Conservation (phyloP, 2,329 filamentous ascomycete genomes). For the Trematosphaeria pertusa region DNA sequence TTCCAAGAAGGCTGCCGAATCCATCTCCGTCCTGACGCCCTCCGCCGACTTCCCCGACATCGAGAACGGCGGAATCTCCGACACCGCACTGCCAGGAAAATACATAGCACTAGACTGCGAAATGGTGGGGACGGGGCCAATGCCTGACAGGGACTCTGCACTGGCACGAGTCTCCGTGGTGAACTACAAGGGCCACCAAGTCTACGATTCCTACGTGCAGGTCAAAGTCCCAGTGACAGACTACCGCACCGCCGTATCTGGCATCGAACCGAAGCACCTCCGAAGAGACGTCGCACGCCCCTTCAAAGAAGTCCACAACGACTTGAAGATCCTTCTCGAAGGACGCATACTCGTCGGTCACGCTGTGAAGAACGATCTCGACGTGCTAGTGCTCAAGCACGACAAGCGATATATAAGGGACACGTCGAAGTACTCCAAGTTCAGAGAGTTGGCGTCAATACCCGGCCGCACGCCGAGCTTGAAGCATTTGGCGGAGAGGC, state of each 20-base stretch:
- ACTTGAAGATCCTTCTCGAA: constrained; percentile 72
- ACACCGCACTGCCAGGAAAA: constrained; percentile 76
- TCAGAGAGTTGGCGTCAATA: constrained; percentile 68
- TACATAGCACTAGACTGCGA: constrained; percentile 96
- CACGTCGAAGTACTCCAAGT: constrained; percentile 78
- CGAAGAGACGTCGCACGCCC: constrained; percentile 52
- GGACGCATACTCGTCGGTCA: constrained; percentile 82
- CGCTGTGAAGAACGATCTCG: constrained; percentile 78
- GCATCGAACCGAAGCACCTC: constrained; percentile 79
- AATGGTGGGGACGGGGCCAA: constrained; percentile 87
- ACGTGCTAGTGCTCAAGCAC: constrained; percentile 78
- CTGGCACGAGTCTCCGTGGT: constrained; percentile 89
- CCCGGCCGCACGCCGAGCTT: constrained; percentile 73
- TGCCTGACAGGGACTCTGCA: constrained; percentile 70
- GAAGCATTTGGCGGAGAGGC: constrained; percentile 63
- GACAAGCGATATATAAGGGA: constrained; percentile 81
- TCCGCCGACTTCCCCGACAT: constrained; percentile 50
- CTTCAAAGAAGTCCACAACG: constrained; percentile 78
- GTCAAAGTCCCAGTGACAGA: constrained; percentile 82
- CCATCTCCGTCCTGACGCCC: constrained; percentile 57
- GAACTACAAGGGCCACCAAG: constrained; percentile 89
- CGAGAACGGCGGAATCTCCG: constrained; percentile 53
- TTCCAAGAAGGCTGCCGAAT: constrained; percentile 64
- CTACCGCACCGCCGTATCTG: constrained; percentile 87
- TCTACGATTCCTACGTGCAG: constrained; percentile 93